Percentiles rank a stretch among this genome's conserved stretches.
These are phyloP conservation scores for Cryomyces minteri DNA, from an alignment of 495 filamentous ascomycete genomes.

Conservation along the genomic window DNA sequence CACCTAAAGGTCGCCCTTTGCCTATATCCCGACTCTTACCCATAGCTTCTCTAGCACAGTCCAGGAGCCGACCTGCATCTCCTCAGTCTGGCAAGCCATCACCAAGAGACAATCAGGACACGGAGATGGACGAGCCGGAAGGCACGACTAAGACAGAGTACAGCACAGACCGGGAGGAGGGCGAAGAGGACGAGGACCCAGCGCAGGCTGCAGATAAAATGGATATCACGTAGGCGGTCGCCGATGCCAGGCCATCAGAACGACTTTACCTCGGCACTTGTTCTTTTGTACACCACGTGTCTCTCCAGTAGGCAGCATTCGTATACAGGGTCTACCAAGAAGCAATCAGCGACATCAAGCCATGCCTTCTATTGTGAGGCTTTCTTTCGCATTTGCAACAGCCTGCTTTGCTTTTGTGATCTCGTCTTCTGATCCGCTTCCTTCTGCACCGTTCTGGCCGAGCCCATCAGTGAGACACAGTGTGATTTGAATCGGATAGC, in stretches of 20 bases:
- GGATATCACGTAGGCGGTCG: slow-evolving; percentile 28
- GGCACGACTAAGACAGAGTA: slow-evolving; percentile 25
- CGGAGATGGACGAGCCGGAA: slow-evolving; percentile 19
- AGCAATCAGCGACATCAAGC: too few species aligned
- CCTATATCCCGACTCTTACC: too few species aligned
- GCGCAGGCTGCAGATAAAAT: slow-evolving; percentile 35
- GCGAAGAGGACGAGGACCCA: slow-evolving; percentile 22
- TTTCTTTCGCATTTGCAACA: slow-evolving; percentile 14
- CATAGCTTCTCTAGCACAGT: too few species aligned
- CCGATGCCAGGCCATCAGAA: too few species aligned
- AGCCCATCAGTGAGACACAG: too few species aligned
- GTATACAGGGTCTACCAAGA: too few species aligned
- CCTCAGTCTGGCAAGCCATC: too few species aligned
- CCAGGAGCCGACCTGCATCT: too few species aligned
- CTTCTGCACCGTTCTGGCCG: slow-evolving; percentile 3
- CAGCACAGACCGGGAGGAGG: slow-evolving; percentile 40
- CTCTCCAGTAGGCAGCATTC: too few species aligned
- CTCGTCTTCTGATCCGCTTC: slow-evolving; percentile 14
- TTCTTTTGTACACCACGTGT: too few species aligned
- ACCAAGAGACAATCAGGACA: slow-evolving; percentile 2
- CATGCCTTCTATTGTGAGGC: not conserved
- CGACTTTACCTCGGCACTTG: too few species aligned
- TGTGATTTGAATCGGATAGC: slow-evolving; percentile 7
- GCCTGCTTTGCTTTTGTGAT: slow-evolving; percentile 23
- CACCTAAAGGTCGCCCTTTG: slow-evolving; percentile 2